phyloP scores from a whole-genome alignment of 2,329 filamentous ascomycete genomes.

The Acarospora socialis region DNA sequence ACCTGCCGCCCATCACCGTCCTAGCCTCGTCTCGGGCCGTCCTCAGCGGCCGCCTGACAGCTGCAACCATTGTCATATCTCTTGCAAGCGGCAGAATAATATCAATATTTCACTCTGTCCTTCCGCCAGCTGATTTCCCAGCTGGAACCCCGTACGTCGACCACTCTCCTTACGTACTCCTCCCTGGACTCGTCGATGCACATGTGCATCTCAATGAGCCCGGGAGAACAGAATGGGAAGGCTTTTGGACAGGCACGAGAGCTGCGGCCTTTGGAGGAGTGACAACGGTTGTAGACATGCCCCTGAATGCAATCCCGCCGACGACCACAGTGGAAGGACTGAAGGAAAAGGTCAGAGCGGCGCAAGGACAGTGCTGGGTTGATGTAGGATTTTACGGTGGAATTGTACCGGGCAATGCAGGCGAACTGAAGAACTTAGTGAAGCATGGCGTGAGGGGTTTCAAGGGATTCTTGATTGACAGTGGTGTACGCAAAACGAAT shows the following conservation, averaged over 20 bases:
- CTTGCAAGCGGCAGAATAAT: slow-evolving; percentile 70
- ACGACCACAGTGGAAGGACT: slow-evolving; percentile 79
- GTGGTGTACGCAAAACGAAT: slow-evolving; percentile 51
- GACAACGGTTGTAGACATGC: slow-evolving; percentile 96
- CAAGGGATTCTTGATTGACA: slow-evolving; percentile 96
- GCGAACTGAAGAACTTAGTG: slow-evolving; percentile 66
- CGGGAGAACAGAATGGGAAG: slow-evolving; percentile 94
- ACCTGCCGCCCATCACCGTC: slow-evolving; percentile 47
- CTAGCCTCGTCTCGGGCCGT: slow-evolving; percentile 75
- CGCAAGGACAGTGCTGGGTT: slow-evolving; percentile 83
- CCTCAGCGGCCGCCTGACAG: slow-evolving; percentile 59
- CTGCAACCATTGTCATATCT: slow-evolving; percentile 73
- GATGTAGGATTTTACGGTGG: slow-evolving; percentile 98
- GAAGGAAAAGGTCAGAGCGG: slow-evolving; percentile 72
- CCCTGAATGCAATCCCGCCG: slow-evolving; percentile 88
- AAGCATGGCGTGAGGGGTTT: slow-evolving; percentile 82
- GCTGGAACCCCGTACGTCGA: slow-evolving; percentile 59
- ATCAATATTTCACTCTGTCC: slow-evolving; percentile 55
- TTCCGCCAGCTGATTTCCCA: slow-evolving; percentile 65
- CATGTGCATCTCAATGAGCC: slow-evolving; percentile 98
- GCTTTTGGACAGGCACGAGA: slow-evolving; percentile 86
- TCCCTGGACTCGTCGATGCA: slow-evolving; percentile 88
- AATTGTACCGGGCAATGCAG: slow-evolving; percentile 75
- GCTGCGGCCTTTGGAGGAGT: slow-evolving; percentile 92
- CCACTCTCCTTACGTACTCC: slow-evolving; percentile 68